Conservation (phyloP, 2,329 filamentous ascomycete genomes). For the Magnaporthiopsis incrustans region DNA sequence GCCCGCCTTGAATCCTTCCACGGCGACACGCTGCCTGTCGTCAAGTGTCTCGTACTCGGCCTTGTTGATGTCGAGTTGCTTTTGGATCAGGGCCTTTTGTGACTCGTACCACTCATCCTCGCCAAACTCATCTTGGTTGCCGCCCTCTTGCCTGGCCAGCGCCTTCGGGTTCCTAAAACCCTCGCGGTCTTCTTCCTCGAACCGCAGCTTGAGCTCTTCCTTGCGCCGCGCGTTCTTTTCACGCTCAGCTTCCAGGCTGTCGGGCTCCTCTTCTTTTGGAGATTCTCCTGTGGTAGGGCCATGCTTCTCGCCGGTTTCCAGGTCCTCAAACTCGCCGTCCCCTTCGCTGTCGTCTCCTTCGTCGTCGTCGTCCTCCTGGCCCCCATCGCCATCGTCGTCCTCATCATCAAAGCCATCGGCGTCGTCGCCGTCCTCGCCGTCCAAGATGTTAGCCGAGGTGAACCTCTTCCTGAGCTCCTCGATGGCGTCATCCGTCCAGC, state of each 20-base stretch:
- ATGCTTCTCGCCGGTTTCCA: slow-evolving; percentile 58
- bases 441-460: slow-evolving; percentile 57
- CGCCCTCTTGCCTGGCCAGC: slow-evolving; percentile 61
- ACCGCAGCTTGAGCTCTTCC: slow-evolving; percentile 87
- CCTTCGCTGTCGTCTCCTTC: slow-evolving; percentile 13
- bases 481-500: slow-evolving; percentile 78
- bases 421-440: slow-evolving; percentile 41
- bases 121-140: slow-evolving; percentile 70
- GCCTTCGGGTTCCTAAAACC: slow-evolving; percentile 88
- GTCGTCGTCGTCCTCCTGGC: slow-evolving; percentile 37
- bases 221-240: slow-evolving; percentile 86
- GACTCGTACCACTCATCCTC: slow-evolving; percentile 99
- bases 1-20: slow-evolving; percentile 86
- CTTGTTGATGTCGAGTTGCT: slow-evolving; percentile 94
- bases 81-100: slow-evolving; percentile 90
- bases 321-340: slow-evolving; percentile 31
- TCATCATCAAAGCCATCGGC: slow-evolving; percentile 23
- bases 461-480: slow-evolving; percentile 69
- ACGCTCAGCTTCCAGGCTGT: slow-evolving; percentile 76
- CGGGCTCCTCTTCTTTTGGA: slow-evolving; percentile 30
- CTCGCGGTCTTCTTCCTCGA: slow-evolving; percentile 97
- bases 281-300: slow-evolving; percentile 23
- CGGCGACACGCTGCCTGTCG: slow-evolving; percentile 69
- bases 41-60: slow-evolving; percentile 86
- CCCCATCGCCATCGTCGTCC: slow-evolving; percentile 13